phyloP scores from a whole-genome alignment of 2,329 filamentous ascomycete genomes.

The Aspergillus awamori region DNA sequence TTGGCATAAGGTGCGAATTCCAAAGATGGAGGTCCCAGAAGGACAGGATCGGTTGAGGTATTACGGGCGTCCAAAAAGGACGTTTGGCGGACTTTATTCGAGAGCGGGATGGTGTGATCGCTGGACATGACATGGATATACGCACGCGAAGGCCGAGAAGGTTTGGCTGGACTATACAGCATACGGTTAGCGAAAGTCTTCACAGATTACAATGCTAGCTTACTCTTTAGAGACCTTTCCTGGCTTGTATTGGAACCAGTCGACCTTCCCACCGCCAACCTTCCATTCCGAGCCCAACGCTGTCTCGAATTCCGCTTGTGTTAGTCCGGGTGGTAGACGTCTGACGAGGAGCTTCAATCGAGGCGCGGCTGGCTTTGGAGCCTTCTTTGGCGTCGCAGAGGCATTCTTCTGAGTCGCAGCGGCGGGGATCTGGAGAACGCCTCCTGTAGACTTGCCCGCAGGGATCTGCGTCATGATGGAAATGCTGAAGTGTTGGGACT shows the following conservation, averaged over 20 bases:
- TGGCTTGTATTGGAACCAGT: slow-evolving; percentile 74
- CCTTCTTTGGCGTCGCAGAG: slow-evolving; percentile 50
- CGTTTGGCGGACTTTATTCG: slow-evolving; percentile 68
- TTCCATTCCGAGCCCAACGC: slow-evolving; percentile 81
- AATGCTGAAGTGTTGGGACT: background rate
- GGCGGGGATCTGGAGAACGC: slow-evolving; percentile 56
- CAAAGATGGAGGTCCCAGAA: slow-evolving; percentile 76
- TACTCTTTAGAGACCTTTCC: slow-evolving; percentile 86
- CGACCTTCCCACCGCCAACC: slow-evolving; percentile 75
- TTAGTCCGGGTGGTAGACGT: slow-evolving; percentile 82
- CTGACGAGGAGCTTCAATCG: slow-evolving; percentile 85
- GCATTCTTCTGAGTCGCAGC: slow-evolving; percentile 51
- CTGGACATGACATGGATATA: slow-evolving; percentile 81
- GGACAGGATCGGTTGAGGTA: slow-evolving; percentile 69
- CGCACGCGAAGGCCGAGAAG: slow-evolving; percentile 76
- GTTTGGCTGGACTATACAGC: slow-evolving; percentile 71
- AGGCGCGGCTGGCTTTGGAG: slow-evolving; percentile 52
- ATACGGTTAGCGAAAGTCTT: background rate
- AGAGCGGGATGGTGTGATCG: slow-evolving; percentile 67
- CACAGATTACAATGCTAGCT: slow-evolving; percentile 30
- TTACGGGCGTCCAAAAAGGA: slow-evolving; percentile 82
- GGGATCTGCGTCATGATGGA: slow-evolving; percentile 33
- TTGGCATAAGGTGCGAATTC: slow-evolving; percentile 86
- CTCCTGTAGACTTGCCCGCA: slow-evolving; percentile 49
- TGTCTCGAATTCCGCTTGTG: slow-evolving; percentile 72